Evolutionary conservation across 2,329 filamentous ascomycete species (phyloP).

Genomic region (Alternaria atra): DNA sequence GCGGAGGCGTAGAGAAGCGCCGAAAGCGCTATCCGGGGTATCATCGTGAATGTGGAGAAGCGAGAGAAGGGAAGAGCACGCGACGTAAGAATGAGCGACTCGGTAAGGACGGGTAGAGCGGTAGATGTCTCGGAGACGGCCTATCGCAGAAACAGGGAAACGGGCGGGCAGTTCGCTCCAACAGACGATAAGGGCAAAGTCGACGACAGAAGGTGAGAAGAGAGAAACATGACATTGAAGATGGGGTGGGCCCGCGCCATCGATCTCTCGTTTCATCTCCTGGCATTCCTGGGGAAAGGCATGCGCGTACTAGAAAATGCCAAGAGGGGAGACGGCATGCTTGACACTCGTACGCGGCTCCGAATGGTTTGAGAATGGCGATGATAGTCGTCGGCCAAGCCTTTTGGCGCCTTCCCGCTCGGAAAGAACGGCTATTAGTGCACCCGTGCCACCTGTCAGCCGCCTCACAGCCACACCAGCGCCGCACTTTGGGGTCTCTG

Average conservation of each 20-base stretch:
- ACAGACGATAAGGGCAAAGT: not conserved
- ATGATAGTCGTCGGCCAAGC: conserved; percentile 20
- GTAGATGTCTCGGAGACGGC: not conserved
- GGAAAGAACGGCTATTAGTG: conserved; percentile 21
- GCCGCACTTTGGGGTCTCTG: not conserved
- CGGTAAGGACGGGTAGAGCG: conserved; percentile 3
- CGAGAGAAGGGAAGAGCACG: conserved; percentile 5
- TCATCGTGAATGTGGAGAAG: conserved; percentile 24
- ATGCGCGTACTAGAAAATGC: conserved; percentile 21
- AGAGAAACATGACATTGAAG: not conserved
- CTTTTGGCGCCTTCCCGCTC: conserved; percentile 13
- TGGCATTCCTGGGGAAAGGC: conserved; percentile 7
- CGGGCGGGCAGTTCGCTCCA: conserved; percentile 1
- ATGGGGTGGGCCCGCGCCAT: conserved; percentile 2
- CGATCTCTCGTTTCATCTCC: conserved; percentile 6
- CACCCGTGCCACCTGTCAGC: not conserved
- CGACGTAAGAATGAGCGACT: conserved; percentile 5
- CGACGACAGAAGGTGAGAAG: not conserved
- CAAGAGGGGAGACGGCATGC: conserved; percentile 14
- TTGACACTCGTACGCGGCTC: not conserved
- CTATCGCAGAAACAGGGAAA: conserved; percentile 4
- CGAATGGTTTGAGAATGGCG: conserved; percentile 21
- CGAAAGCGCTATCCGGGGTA: conserved; percentile 27
- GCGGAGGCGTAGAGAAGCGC: conserved; percentile 29
- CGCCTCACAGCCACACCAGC: conserved; percentile 14